Conservation (phyloP, 2,329 filamentous ascomycete species). For the Aspergillus japonicus region DNA sequence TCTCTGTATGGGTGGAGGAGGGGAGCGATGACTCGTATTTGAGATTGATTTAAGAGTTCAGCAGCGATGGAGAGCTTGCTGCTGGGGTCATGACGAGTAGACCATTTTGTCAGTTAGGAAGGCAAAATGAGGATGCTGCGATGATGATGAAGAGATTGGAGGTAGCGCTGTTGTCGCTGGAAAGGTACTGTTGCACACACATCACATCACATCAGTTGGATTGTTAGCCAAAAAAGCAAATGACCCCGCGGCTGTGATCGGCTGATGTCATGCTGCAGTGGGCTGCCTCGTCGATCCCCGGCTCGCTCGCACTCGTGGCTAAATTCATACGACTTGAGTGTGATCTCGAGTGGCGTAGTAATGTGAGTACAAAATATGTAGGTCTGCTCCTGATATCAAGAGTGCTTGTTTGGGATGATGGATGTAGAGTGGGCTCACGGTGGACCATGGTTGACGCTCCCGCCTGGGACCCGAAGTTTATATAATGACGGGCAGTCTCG, state of each 20-base stretch:
- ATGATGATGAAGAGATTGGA: too few relatives aligned
- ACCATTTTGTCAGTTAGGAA: too few relatives aligned
- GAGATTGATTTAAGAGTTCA: too few relatives aligned
- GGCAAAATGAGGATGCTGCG: too few relatives aligned
- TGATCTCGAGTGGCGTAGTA: background rate
- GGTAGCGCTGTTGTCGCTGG: too few relatives aligned
- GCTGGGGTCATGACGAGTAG: too few relatives aligned
- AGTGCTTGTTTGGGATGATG: background rate
- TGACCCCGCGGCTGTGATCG: slow-evolving; percentile 1
- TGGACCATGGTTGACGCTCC: background rate
- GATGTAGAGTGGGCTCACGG: background rate
- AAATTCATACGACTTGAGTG: background rate
- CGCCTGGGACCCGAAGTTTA: background rate
- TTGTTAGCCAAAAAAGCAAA: too few relatives aligned
- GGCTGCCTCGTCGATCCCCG: background rate
- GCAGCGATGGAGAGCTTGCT: too few relatives aligned
- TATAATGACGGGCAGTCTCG: background rate
- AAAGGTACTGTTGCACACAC: too few relatives aligned
- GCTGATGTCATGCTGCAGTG: slow-evolving; percentile 33
- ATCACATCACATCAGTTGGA: too few relatives aligned
- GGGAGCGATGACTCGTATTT: too few relatives aligned
- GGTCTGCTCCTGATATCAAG: background rate
- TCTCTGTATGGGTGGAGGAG: too few relatives aligned
- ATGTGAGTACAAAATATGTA: background rate
- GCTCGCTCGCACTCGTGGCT: slow-evolving; percentile 22